These are phyloP conservation scores for Thielaviopsis populi DNA, from an alignment of 2,329 filamentous ascomycete species.

Conservation along the genomic window DNA sequence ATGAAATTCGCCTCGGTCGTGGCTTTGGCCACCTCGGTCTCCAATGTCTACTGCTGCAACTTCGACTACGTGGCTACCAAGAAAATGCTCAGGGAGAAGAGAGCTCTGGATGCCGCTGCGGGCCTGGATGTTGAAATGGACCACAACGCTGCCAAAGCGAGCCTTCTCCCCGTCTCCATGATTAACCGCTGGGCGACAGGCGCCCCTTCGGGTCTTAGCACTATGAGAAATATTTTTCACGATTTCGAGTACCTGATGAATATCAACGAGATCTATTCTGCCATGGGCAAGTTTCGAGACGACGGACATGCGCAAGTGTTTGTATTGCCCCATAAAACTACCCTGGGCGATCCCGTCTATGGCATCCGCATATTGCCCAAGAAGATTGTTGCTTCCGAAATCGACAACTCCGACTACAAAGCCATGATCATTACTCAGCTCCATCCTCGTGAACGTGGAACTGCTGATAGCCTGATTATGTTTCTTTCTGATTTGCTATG, in stretches of 20 bases:
- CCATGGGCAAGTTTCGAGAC: slow-evolving; percentile 28
- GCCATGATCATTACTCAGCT: slow-evolving; percentile 39
- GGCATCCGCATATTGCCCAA: slow-evolving; percentile 24
- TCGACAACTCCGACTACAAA: slow-evolving; percentile 25
- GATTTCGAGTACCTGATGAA: slow-evolving; percentile 30
- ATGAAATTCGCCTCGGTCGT: neutral
- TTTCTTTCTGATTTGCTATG: slow-evolving; percentile 42
- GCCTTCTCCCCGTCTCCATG: neutral
- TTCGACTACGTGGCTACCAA: neutral
- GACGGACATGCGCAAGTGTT: slow-evolving; percentile 29
- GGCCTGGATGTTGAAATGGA: neutral
- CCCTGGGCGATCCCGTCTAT: slow-evolving; percentile 27
- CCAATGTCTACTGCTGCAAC: neutral
- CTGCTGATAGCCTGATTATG: slow-evolving; percentile 41
- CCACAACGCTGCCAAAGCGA: neutral
- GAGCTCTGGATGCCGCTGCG: neutral
- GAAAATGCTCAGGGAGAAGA: neutral
- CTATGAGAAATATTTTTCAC: slow-evolving; percentile 23
- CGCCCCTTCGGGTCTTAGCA: slow-evolving; percentile 23
- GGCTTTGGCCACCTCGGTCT: neutral
- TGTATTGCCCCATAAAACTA: slow-evolving; percentile 30
- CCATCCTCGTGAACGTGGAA: slow-evolving; percentile 44
- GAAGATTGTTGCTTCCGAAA: neutral
- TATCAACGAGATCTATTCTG: slow-evolving; percentile 30
- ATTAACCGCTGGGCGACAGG: neutral